A percentile compares a stretch with the other conserved stretches of the same genome.
phyloP scores from a whole-genome alignment of 1,284 basidiomycete genomes.

The Ceratobasidium sp. region DNA sequence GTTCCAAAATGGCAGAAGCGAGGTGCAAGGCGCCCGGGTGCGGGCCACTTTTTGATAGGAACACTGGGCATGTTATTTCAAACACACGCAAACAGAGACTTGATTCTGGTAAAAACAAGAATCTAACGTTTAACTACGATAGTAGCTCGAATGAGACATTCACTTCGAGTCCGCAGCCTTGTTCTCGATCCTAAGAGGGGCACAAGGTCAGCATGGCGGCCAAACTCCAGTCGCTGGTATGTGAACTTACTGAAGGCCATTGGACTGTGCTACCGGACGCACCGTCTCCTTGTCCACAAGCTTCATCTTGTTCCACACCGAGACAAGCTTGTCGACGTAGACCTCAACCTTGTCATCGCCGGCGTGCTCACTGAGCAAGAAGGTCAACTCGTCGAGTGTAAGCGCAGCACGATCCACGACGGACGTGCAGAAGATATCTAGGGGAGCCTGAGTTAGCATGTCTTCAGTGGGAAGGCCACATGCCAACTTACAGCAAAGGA shows the following conservation, averaged over 20 bases:
- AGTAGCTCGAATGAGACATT: no score
- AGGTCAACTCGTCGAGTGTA: constrained; percentile 41
- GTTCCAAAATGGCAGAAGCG: no score
- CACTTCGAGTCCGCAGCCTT: no score
- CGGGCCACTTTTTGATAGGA: no score
- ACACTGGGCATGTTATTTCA: no score
- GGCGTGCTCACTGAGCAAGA: constrained; percentile 43
- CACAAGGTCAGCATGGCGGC: background rate
- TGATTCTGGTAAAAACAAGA: no score
- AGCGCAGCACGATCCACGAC: constrained; percentile 45
- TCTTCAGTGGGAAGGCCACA: background rate
- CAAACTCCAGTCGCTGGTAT: background rate
- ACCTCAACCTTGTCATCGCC: constrained; percentile 31
- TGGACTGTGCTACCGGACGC: no score
- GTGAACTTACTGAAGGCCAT: no score
- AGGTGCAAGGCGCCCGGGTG: no score
- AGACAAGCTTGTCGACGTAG: constrained; percentile 23
- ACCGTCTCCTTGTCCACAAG: background rate
- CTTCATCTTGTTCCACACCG: constrained; percentile 27
- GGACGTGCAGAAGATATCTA: constrained; percentile 45
- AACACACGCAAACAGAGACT: no score
- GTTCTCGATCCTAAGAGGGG: no score
- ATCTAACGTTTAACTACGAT: no score
- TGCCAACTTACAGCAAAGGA: constrained; percentile 43
- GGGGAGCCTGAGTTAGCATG: background rate